Conservation (phyloP, 345 rosid genomes). For the Salix viminalis region DNA sequence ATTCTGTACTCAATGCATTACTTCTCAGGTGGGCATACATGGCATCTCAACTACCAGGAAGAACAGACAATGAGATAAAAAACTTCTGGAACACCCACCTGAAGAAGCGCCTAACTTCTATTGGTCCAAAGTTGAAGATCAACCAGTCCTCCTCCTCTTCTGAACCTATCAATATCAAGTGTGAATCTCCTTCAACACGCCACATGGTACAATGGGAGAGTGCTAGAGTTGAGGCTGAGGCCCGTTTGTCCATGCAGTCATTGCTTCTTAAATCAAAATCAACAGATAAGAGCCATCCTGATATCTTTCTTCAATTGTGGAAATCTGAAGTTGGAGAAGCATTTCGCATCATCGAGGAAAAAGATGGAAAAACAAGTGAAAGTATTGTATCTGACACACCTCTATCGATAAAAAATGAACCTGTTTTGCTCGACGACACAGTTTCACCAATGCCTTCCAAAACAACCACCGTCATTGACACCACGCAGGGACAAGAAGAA, state of each 20-base stretch:
- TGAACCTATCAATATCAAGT: conserved; percentile 35
- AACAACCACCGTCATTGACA: background rate
- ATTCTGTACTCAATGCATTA: background rate
- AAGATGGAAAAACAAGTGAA: conserved; percentile 26
- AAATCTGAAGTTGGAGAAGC: conserved; percentile 85
- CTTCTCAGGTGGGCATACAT: conserved; percentile 90
- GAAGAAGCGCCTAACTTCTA: conserved; percentile 66
- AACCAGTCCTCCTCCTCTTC: conserved; percentile 53
- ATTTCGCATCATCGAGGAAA: conserved; percentile 42
- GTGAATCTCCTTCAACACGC: conserved; percentile 50
- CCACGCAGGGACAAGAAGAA: conserved; percentile 10
- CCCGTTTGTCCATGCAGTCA: conserved; percentile 73
- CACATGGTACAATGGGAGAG: conserved; percentile 99
- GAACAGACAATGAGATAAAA: conserved; percentile 96
- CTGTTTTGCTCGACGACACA: conserved; percentile 36
- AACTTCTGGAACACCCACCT: conserved; percentile 98
- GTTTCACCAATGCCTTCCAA: conserved; percentile 10
- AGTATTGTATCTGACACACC: conserved; percentile 52
- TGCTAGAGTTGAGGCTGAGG: conserved; percentile 95
- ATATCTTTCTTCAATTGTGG: conserved; percentile 77
- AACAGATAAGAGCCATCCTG: conserved; percentile 37
- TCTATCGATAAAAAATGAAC: conserved; percentile 47
- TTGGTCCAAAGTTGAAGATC: conserved; percentile 81
- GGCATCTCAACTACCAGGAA: conserved; percentile 85
- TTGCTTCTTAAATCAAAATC: conserved; percentile 39